These are phyloP conservation scores for Daldinia loculata DNA, from an alignment of 495 filamentous ascomycete genomes.

Conservation along the genomic window DNA sequence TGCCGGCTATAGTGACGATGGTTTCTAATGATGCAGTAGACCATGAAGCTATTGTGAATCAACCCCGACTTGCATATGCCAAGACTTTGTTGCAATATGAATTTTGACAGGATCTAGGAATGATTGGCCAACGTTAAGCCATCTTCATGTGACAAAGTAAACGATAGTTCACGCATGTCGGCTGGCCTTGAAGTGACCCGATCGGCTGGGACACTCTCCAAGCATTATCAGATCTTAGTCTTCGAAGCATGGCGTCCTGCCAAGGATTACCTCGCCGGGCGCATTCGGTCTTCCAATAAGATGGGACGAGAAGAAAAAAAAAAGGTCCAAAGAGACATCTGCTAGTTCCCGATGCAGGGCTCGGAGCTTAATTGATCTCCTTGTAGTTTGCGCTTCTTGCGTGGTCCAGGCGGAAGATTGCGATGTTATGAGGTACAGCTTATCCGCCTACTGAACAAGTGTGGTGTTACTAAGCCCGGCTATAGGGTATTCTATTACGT, in stretches of 20 bases:
- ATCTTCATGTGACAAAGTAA: slow-evolving; percentile 10
- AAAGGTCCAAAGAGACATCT: slow-evolving; percentile 9
- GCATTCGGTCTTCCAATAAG: slow-evolving; percentile 14
- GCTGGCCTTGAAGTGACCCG: slow-evolving; percentile 17
- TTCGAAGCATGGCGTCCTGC: slow-evolving; percentile 3
- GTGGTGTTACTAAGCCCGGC: no score
- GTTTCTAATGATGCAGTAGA: slow-evolving; percentile 16
- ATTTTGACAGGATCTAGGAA: neutral
- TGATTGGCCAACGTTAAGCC: slow-evolving; percentile 18
- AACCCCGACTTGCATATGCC: slow-evolving; percentile 32
- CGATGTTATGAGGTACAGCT: slow-evolving; percentile 17
- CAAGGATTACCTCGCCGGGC: slow-evolving; percentile 8
- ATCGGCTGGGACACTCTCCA: slow-evolving; percentile 11
- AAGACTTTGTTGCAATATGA: neutral
- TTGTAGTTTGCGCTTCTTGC: slow-evolving; percentile 14
- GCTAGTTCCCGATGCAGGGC: slow-evolving; percentile 28
- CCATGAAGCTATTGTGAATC: slow-evolving; percentile 28
- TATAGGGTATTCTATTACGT: no score
- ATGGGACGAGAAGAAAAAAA: neutral
- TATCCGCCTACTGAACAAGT: no score
- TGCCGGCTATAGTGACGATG: neutral
- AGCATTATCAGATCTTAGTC: slow-evolving; percentile 21
- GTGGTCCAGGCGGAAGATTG: slow-evolving; percentile 23
- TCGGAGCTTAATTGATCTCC: slow-evolving; percentile 37
- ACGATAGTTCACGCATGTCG: slow-evolving; percentile 10